Percentiles rank a stretch among this genome's conserved stretches.
These are phyloP conservation scores for Heliosperma pusillum DNA, from an alignment of 148 eudicot species.

Conservation along the genomic window DNA sequence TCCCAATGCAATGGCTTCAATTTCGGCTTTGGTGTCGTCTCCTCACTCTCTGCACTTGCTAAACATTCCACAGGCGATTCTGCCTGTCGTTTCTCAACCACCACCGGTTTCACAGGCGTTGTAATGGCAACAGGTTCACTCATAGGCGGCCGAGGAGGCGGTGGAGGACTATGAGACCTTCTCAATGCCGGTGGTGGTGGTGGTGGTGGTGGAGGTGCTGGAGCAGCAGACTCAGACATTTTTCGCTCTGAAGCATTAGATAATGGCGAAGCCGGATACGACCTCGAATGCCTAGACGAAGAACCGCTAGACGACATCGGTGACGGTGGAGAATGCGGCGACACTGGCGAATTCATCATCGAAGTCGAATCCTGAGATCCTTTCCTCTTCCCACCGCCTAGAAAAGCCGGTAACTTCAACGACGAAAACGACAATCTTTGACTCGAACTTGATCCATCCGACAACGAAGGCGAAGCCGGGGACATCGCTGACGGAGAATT, in stretches of 20 bases:
- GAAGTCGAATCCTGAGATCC: conserved; percentile 26
- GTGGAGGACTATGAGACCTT: not conserved
- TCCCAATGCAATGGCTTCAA: conserved; percentile 98
- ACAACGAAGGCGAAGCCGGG: conserved; percentile 14
- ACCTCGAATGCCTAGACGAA: conserved; percentile 14
- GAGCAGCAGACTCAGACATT: conserved; percentile 14
- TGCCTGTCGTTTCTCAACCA: conserved; percentile 23
- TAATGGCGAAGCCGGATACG: conserved; percentile 34
- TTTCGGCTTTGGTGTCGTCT: conserved; percentile 62
- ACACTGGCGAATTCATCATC: conserved; percentile 31
- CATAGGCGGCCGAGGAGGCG: conserved; percentile 13
- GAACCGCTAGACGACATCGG: conserved; percentile 31
- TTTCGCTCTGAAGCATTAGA: conserved; percentile 27
- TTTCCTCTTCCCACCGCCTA: conserved; percentile 37
- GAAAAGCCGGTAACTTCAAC: conserved; percentile 32
- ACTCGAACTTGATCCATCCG: conserved; percentile 22
- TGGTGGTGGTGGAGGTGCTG: conserved; percentile 38
- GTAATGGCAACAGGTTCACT: conserved; percentile 28
- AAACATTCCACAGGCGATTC: conserved; percentile 34
- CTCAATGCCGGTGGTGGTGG: conserved; percentile 15
- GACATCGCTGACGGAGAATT: conserved; percentile 23
- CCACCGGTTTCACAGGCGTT: conserved; percentile 40
- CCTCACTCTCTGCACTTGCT: conserved; percentile 37
- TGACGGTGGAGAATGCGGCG: conserved; percentile 33
- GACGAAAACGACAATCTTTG: conserved; percentile 32